Conservation (phyloP, 202 grass and related monocot genomes). For the Hordeum pubiflorum region DNA sequence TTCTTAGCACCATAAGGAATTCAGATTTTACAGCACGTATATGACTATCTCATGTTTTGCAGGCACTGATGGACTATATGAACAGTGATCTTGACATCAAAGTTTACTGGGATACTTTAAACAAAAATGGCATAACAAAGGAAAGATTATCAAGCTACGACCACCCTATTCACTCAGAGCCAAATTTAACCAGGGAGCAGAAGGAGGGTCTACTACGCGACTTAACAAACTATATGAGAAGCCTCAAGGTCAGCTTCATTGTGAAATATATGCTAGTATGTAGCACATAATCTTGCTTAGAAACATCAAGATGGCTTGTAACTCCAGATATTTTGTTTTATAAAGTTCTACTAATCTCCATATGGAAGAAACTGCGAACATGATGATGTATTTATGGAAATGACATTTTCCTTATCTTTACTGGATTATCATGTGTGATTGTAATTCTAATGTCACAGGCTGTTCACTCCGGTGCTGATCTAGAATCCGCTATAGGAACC, state of each 20-base stretch:
- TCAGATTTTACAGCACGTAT: constrained; percentile 1
- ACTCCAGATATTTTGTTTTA: not conserved
- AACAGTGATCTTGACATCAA: constrained; percentile 65
- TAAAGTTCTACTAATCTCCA: not conserved
- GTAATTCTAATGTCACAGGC: constrained; percentile 41
- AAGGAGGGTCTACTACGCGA: constrained; percentile 83
- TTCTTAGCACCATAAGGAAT: constrained; percentile 8
- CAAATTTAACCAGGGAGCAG: constrained; percentile 68
- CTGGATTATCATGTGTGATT: not conserved
- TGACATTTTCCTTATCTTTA: constrained; percentile 15
- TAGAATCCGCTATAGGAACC: constrained; percentile 86
- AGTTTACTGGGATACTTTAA: constrained; percentile 88
- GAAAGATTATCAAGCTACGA: constrained; percentile 82
- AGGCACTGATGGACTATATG: constrained; percentile 91
- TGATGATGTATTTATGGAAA: not conserved
- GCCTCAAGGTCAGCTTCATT: constrained; percentile 61
- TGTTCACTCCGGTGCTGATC: constrained; percentile 98
- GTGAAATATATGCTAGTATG: not conserved
- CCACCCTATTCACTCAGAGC: constrained; percentile 84
- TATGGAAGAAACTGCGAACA: not conserved
- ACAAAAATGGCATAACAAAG: constrained; percentile 85
- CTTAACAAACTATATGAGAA: constrained; percentile 79
- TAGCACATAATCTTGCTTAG: not conserved
- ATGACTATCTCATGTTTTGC: constrained; percentile 24
- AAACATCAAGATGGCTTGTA: not conserved